Base-by-base conservation (phyloP, 2,329 filamentous ascomycete genomes). In the Paracamarosporium sp. region DNA sequence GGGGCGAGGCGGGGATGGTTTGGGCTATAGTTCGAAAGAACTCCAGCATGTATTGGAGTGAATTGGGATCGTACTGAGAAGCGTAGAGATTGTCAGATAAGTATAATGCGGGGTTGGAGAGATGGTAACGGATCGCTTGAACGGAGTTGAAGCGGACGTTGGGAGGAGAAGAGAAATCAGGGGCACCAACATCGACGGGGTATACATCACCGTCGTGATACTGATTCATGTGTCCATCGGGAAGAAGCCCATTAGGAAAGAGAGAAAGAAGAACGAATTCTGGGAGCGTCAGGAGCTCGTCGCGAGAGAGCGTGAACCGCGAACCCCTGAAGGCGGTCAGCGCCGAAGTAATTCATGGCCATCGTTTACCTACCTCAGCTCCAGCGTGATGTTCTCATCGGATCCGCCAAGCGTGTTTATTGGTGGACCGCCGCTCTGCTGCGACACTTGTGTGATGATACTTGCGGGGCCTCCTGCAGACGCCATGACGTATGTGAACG, bases 381-480 rank as follows among this genome's bases (percentile, higher is more conserved):
- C 94, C 80, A 98, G 89, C 31, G 91, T 92, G 67, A 98, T 96
- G 63, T 95, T 94, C 81, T 98, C 94, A 81, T 98, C 94, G 60
- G 90, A 89, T 61, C 89, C 90, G 86, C 91, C 92, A 60, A 98
- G 84, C 54, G 92, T 90, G 78, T 95, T 96, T 68, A 97, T 88
- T 35, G 93, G 91, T 70, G 93, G 91, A 22, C 86, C 93, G 65
- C 90, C 90, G 56, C 71, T 72, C 24, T 69, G 66, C 80, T 99
- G 95, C 76, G 96, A 93, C 70, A 99, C 95, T 82, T 99, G 95
- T 80, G 95, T 99, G 81, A 99, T 96, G 76, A 99, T 97, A 86
- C 95, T 98, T 82, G 93, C 90, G 70, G 93, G 91, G 82, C 93
- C 94, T 84, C 94, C 94, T 80, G 94, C 93, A 77, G 93, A 91